A percentile compares a stretch with the other conserved stretches of the same genome.
phyloP scores from a whole-genome alignment of 192 early-diverging fungal species.

The Backusella macrospora region DNA sequence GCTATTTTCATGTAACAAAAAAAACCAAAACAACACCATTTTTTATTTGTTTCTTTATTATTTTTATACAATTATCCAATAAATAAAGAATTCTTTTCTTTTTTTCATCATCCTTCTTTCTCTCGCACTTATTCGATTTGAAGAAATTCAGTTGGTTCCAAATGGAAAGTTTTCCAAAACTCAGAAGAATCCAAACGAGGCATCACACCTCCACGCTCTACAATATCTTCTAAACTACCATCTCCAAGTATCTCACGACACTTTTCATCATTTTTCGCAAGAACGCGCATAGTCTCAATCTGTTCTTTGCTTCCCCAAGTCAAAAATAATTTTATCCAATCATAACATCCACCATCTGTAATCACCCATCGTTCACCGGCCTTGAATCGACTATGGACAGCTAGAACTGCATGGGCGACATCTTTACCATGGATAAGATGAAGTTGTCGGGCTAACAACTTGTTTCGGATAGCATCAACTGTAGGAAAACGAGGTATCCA shows the following conservation, averaged over 20 bases:
- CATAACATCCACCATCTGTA: constrained; percentile 56
- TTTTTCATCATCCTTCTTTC: background rate
- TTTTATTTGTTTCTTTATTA: constrained; percentile 12
- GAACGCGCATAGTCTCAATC: constrained; percentile 11
- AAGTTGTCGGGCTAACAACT: constrained; percentile 42
- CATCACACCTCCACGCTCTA: constrained; percentile 17
- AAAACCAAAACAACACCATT: background rate
- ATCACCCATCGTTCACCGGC: constrained; percentile 58
- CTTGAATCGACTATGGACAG: constrained; percentile 36
- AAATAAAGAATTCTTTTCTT: background rate
- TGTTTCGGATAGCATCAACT: constrained; percentile 29
- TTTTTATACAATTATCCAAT: background rate
- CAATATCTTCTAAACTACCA: constrained; percentile 25
- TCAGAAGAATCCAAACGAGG: constrained; percentile 39
- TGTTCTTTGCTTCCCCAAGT: constrained; percentile 37
- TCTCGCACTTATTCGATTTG: constrained; percentile 16
- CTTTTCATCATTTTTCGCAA: constrained; percentile 27
- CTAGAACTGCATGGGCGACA: constrained; percentile 58
- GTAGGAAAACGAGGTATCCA: constrained; percentile 59
- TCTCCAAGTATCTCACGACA: constrained; percentile 22
- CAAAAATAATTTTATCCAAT: constrained; percentile 49
- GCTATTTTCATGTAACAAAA: constrained; percentile 26
- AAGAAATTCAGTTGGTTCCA: constrained; percentile 31
- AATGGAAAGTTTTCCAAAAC: constrained; percentile 39
- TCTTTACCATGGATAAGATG: constrained; percentile 65